phyloP scores from a whole-genome alignment of 2,329 filamentous ascomycete genomes.

The Metarhizium robertsii region DNA sequence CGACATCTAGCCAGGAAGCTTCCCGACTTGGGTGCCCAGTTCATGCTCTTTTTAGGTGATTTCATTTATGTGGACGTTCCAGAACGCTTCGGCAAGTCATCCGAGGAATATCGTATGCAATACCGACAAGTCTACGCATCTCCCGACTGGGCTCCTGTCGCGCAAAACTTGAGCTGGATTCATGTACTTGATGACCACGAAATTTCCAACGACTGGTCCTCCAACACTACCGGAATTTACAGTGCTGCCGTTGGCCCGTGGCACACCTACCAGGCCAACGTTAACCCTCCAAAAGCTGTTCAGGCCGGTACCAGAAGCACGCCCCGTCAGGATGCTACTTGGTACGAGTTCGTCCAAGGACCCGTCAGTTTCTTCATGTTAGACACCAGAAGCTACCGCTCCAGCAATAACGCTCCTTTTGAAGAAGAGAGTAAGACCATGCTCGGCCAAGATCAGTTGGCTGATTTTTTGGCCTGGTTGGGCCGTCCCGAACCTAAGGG shows the following conservation, averaged over 20 bases:
- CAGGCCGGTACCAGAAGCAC: constrained; percentile 31
- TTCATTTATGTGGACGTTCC: constrained; percentile 92
- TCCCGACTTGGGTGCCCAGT: constrained; percentile 62
- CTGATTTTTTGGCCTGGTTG: constrained; percentile 72
- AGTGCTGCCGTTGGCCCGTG: constrained; percentile 74
- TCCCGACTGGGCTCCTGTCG: constrained; percentile 74
- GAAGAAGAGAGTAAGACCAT: constrained; percentile 68
- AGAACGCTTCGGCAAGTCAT: constrained; percentile 59
- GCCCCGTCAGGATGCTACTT: constrained; percentile 53
- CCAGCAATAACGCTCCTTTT: constrained; percentile 50
- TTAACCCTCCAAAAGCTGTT: constrained; percentile 67
- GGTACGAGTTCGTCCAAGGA: constrained; percentile 83
- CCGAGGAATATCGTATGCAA: constrained; percentile 75
- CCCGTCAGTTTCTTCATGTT: constrained; percentile 92
- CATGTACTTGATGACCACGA: constrained; percentile 97
- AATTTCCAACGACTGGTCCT: constrained; percentile 76
- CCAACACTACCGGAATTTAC: constrained; percentile 42
- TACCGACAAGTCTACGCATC: constrained; percentile 95
- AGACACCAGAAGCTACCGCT: constrained; percentile 83
- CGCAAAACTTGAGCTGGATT: constrained; percentile 84
- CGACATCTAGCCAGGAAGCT: constrained; percentile 66
- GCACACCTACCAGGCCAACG: constrained; percentile 72
- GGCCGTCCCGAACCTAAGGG: constrained; percentile 61
- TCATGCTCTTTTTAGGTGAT: constrained; percentile 76
- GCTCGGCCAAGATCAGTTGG: constrained; percentile 70